Base-by-base conservation (phyloP, 306 rosid genomes). In the Acacia crassicarpa region DNA sequence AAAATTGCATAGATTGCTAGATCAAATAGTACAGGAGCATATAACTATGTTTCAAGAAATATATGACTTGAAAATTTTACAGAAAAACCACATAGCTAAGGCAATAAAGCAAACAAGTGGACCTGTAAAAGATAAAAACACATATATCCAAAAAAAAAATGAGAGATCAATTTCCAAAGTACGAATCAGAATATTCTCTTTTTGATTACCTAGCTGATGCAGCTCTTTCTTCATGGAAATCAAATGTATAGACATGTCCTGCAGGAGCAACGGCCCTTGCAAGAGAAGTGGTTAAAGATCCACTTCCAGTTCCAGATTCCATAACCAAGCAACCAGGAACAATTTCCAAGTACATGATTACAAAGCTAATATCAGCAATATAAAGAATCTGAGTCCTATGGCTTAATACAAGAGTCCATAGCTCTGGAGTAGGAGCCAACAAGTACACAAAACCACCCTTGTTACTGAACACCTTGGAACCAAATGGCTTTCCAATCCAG, bases 271-370 rank as follows among this genome's bases (percentile, higher is more conserved):
- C 87, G 15, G 97, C 94, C 80, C 97, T 84, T 12, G 93, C 97
- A 87, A 94, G 96, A 3, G 98, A 90, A 8, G 97, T 91, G 40
- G 98, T 90, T 46, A 94, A 87, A 75, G 98, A 94, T 56, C 98
- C 97, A 85, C 97, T 94, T 74, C 98, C 97, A 16, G 98, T 94
- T 78, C 98, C 98, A 17, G 92, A 91, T 85, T 94, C 98, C 15
- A 94, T 89, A 86, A 94, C 93, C 78, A 94, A 51, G 59, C 94
- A 89, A 22, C 98, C 98, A 14, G 97, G 97, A 80, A 92, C 89
- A 69, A 91, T 59, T 77, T 94, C 98, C 91, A 94, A 88, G 68
- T 83, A 90, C 92, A 89, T 90, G 23, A 94, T 82, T 49, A 94
- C 90, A 67, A 94, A 89, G 83, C 97, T 91, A 68, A 94, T 91